Base-by-base conservation (phyloP, 768 basidiomycete genomes). In the Auricularia sp. region DNA sequence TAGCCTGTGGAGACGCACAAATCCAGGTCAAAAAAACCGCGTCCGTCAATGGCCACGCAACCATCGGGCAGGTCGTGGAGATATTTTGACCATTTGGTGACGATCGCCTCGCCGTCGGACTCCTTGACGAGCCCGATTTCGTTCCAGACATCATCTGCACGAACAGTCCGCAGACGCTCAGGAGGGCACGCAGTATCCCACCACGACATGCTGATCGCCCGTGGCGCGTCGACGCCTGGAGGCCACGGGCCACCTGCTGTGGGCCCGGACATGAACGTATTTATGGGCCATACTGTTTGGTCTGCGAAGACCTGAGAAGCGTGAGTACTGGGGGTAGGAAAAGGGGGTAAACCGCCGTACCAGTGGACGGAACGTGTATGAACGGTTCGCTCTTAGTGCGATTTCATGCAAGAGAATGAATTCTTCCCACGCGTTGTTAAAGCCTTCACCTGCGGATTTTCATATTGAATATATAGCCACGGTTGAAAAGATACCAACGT, bases 341-440 rank as follows among this genome's bases (percentile, higher is more conserved):
- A 29, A 29, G 29, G 29, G 47, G 11, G 47, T 51, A 21, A 18
- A 18, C 7, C 7, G 21, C 14, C 61, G 61, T 34, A 58, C 35
- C 18, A 64, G 3, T 56, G 59, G 70, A 68, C 71, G 14, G 33
- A 59, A 59, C 8, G 76, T 84, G 65, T 70, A 87, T 81, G 82
- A 75, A 67, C 84, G 72, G 36, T 78, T 77, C 0, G 82, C 70
- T 2, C 73, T 69, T 61, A 80, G 76, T 0, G 84, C 81, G 2
- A 87, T 71, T 54, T 82, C 74, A 0, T 83, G 76, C 60, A 81
- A 79, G 60, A 86, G 68, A 3, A 86, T 62, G 64, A 84, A 77
- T 64, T 86, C 85, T 65, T 87, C 83, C 76, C 86, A 75, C 7
- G 72, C 77, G 64, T 87, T 87, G 3, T 85, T 85, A 84, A 83